phyloP scores from a whole-genome alignment of 441 rosid species.

The Pelargonium australe region DNA sequence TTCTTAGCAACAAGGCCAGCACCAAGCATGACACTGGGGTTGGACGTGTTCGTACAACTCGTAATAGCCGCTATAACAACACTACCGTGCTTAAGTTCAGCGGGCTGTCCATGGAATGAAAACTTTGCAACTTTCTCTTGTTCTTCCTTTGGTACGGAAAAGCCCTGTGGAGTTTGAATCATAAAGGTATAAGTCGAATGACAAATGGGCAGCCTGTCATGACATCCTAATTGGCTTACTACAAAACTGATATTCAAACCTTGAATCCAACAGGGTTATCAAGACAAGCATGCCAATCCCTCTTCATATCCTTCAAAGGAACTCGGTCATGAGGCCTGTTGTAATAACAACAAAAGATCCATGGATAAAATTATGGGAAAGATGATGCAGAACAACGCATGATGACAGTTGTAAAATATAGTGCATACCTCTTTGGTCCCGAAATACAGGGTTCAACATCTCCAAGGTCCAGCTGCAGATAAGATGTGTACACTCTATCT shows the following conservation, averaged over 20 bases:
- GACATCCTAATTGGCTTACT: not conserved
- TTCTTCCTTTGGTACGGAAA: constrained; percentile 45
- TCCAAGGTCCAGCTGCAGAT: constrained; percentile 46
- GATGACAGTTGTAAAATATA: constrained; percentile 6
- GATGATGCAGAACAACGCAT: not conserved
- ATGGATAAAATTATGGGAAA: not conserved
- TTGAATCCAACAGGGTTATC: constrained; percentile 54
- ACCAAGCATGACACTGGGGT: constrained; percentile 55
- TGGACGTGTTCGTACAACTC: constrained; percentile 56
- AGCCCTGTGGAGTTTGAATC: constrained; percentile 33
- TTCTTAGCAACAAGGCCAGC: constrained; percentile 55
- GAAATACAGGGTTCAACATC: constrained; percentile 58
- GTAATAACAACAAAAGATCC: constrained; percentile 15
- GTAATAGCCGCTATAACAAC: constrained; percentile 59
- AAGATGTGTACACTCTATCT: constrained; percentile 47
- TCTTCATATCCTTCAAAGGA: constrained; percentile 57
- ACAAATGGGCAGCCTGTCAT: not conserved
- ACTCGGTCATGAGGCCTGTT: constrained; percentile 57
- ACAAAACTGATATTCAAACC: constrained; percentile 28
- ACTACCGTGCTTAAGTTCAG: constrained; percentile 42
- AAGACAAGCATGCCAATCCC: constrained; percentile 63
- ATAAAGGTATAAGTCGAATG: not conserved
- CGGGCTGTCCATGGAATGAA: constrained; percentile 38
- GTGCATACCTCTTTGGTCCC: constrained; percentile 56
- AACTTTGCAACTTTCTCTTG: constrained; percentile 38